These are phyloP conservation scores for Trifolium repens DNA, from an alignment of 306 rosid species.

Conservation along the genomic window DNA sequence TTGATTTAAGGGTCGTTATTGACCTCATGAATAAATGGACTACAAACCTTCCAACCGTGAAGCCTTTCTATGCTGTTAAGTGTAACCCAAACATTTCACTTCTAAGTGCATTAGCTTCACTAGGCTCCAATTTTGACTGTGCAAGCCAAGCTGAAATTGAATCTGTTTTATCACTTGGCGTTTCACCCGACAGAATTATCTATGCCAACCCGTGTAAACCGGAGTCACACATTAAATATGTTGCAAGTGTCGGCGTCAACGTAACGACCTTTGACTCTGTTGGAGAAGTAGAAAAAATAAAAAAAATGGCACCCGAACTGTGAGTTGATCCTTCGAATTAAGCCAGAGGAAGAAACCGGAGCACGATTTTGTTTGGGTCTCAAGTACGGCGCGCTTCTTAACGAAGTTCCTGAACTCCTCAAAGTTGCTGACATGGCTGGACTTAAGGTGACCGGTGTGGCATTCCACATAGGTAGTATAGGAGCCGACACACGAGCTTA, in stretches of 20 bases:
- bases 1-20: too few species aligned
- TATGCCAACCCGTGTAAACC: conserved; percentile 63
- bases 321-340: conserved; percentile 50
- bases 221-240: conserved; percentile 55
- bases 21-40: too few species aligned
- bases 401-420: conserved; percentile 52
- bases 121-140: too few species aligned
- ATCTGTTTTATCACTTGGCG: conserved; percentile 55
- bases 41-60: too few species aligned
- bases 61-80: too few species aligned
- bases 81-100: too few species aligned
- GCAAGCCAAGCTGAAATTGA: conserved; percentile 46
- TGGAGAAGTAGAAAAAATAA: conserved; percentile 51
- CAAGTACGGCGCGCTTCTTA: conserved; percentile 58
- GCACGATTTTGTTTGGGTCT: conserved; percentile 42
- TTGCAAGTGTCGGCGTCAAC: conserved; percentile 59
- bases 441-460: conserved; percentile 53
- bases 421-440: conserved; percentile 46
- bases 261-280: conserved; percentile 56
- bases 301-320: conserved; percentile 51
- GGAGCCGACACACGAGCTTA: conserved; percentile 41
- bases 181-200: conserved; percentile 57
- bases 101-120: too few species aligned
- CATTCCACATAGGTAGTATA: conserved; percentile 66
- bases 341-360: conserved; percentile 45